phyloP scores from a whole-genome alignment of 768 basidiomycete species.

The Lentinus tigrinus region DNA sequence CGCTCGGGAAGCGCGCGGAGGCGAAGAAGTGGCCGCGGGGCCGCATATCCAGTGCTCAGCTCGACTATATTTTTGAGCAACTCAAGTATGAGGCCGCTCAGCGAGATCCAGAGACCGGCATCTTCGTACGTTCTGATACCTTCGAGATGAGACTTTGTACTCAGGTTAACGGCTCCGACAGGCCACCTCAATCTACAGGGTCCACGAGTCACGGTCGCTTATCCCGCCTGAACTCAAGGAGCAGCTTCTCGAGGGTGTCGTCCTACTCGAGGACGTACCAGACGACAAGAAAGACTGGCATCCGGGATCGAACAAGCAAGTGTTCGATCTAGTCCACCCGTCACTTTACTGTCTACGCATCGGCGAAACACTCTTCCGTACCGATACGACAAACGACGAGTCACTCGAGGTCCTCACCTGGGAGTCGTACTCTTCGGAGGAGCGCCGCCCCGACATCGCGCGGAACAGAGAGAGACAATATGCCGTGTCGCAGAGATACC shows the following conservation, averaged over 20 bases:
- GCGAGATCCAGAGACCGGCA: conserved; percentile 1
- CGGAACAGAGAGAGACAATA: neutral
- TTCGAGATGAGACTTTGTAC: too few relatives aligned
- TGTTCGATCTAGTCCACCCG: conserved; percentile 46
- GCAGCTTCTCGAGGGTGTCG: neutral
- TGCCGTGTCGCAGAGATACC: conserved; percentile 17
- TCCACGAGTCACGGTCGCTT: neutral
- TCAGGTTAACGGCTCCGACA: neutral
- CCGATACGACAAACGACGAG: neutral
- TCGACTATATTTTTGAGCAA: conserved; percentile 3
- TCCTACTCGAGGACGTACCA: conserved; percentile 35
- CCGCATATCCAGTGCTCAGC: neutral
- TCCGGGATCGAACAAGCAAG: conserved; percentile 40
- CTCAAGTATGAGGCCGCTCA: neutral
- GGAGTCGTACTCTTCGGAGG: neutral
- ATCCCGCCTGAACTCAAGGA: neutral
- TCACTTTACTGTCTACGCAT: conserved; percentile 31
- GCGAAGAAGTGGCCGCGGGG: neutral
- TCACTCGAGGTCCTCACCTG: neutral
- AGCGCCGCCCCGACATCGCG: neutral
- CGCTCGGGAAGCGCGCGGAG: neutral
- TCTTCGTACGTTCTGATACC: neutral
- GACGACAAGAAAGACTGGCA: conserved; percentile 44
- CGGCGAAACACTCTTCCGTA: neutral
- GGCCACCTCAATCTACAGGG: neutral